Base-by-base conservation (phyloP, 2,329 filamentous ascomycete genomes). In the Aspergillus ochraceus region DNA sequence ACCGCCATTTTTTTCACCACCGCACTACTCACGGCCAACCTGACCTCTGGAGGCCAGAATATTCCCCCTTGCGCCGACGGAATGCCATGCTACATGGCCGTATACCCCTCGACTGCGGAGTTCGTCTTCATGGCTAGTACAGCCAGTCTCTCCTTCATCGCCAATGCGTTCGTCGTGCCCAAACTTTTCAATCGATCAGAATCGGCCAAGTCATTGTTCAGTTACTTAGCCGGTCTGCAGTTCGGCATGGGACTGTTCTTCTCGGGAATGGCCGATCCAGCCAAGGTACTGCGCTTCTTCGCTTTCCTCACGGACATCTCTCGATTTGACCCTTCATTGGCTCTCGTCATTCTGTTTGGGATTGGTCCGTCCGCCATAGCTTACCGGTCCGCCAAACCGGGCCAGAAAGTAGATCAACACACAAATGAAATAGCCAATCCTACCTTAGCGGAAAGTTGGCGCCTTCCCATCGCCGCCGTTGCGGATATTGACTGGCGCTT, bases 181-280 rank as follows among this genome's bases (percentile, higher is more conserved):
- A 66, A 66, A 12, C 32, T 63, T 0, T 56, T 78, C 42, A 58
- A 62, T 10, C 70, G 67, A 42, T 74, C 72, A 11, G 59, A 70
- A 6, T 61, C 64, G 24, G 76, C 77, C 1, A 73, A 71, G 24
- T 67, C 68, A 0, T 65, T 75, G 2, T 80, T 78, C 29, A 73
- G 76, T 6, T 80, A 80, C 59, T 71, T 82, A 42, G 74, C 79
- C 0, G 83, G 83, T 2, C 64, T 83, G 1, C 73, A 83, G 55
- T 84, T 84, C 52, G 82, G 80, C 1, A 72, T 83, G 1, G 83
- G 83, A 1, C 74, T 85, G 3, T 70, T 82, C 32, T 77, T 84
- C 49, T 79, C 79, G 3, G 81, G 81, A 17, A 84, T 85, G 82
- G 76, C 81, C 0, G 73, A 80, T 29, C 77, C 82, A 0, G 71